Evolutionary conservation across 1,284 basidiomycete species (phyloP).

Genomic region (Trametes hirsuta): DNA sequence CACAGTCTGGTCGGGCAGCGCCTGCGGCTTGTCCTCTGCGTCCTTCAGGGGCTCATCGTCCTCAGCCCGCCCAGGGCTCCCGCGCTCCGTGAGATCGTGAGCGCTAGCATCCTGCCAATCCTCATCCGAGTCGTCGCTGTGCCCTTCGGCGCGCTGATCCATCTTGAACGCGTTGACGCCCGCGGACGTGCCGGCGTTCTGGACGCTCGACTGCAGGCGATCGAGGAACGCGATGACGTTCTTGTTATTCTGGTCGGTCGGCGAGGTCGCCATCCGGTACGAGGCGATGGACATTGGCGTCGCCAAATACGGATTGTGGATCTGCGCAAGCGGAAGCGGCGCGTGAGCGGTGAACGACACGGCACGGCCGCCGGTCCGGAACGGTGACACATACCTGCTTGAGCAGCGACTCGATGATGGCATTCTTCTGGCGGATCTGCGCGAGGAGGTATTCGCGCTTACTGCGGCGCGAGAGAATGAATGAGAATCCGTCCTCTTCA

Average conservation of each 20-base stretch:
- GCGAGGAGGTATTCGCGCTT: slow-evolving; percentile 82
- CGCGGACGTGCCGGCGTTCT: slow-evolving; percentile 32
- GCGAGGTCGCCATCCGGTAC: slow-evolving; percentile 72
- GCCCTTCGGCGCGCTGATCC: slow-evolving; percentile 37
- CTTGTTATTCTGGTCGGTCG: slow-evolving; percentile 67
- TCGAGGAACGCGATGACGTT: slow-evolving; percentile 76
- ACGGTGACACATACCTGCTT: slow-evolving; percentile 59
- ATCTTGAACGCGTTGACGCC: slow-evolving; percentile 45
- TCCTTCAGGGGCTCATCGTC: slow-evolving; percentile 35
- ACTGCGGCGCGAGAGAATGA: slow-evolving; percentile 45
- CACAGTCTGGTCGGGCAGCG: slow-evolving; percentile 67
- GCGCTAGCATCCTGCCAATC: slow-evolving; percentile 24
- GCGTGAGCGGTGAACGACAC: background rate
- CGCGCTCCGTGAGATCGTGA: slow-evolving; percentile 33
- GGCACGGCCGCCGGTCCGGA: background rate
- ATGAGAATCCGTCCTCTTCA: slow-evolving; percentile 38
- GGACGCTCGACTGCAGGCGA: slow-evolving; percentile 45
- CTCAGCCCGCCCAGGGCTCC: slow-evolving; percentile 27
- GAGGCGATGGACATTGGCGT: slow-evolving; percentile 77
- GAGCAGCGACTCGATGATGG: slow-evolving; percentile 78
- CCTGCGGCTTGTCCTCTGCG: slow-evolving; percentile 48
- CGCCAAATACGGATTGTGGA: slow-evolving; percentile 78
- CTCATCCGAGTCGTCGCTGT: slow-evolving; percentile 30
- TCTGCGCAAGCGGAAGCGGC: slow-evolving; percentile 40
- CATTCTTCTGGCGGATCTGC: slow-evolving; percentile 81